Base-by-base conservation (phyloP, 1,284 basidiomycete genomes). In the Sanghuangporus baumii region DNA sequence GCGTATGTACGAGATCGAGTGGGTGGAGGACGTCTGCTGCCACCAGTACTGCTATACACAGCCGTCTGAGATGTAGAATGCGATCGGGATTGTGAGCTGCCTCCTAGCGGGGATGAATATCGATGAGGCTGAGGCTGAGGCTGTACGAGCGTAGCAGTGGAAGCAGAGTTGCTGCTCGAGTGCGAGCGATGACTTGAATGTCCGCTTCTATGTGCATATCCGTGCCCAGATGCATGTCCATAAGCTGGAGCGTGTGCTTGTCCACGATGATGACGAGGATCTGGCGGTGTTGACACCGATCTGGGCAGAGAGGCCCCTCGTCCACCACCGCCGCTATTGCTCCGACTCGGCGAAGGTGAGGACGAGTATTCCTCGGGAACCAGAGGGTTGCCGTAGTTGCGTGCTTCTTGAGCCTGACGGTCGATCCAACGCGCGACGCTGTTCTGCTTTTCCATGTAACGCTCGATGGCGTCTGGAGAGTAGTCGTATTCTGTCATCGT, bases 401-500 rank as follows among this genome's bases (percentile, higher is more conserved):
- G 73, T 0, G 69, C 34, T 62, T 73, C 68, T 6, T 65, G 59
- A 50, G 63, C 26, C 11, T 72, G 76, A 48, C 69, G 62, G 61
- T 62, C 38, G 41, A 79, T 77, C 80, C 80, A 81, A 70, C 76
- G 74, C 0, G 74, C 75, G 18, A 82, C 76, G 57, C 78, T 74
- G 59, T 70, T 60, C 70, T 78, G 78, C 50, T 75, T 80, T 18
- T 73, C 75, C 51, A 76, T 52, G 68, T 75, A 76, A 12, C 74
- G 74, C 64, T 81, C 79, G 69, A 76, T 74, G 31, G 79, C 80
- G 57, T 75, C 81, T 51, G 80, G 81, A 46, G 81, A 83, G 71
- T 78, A 82, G 74, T 82, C 81, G 76, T 82, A 82, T 69, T 82
- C 80, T 12, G 80, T 82, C 81, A 82, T 82, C 69, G 60, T 65